Percentiles rank a stretch among this genome's conserved stretches.
phyloP scores from a whole-genome alignment of 257 asterid genomes.

The Euphrasia confusa region DNA sequence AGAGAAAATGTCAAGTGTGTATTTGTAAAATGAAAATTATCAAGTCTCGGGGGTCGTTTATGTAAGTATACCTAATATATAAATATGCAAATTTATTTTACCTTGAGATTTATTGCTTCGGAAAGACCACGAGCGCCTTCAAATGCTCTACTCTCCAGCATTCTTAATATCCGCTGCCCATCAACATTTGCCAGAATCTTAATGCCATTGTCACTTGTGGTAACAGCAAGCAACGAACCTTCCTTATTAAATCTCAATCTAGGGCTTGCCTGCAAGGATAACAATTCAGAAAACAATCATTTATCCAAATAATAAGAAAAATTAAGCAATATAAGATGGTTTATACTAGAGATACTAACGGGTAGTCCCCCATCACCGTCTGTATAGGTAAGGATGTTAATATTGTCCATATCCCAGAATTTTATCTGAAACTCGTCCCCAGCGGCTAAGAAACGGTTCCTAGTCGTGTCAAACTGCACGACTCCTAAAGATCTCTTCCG shows the following conservation, averaged over 20 bases:
- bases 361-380: conserved; percentile 96
- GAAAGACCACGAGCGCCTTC: conserved; percentile 71
- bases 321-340: conserved; percentile 16
- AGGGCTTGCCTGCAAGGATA: conserved; percentile 71
- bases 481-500: conserved; percentile 85
- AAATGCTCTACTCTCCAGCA: conserved; percentile 66
- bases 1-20: neutral
- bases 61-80: neutral
- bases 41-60: neutral
- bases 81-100: conserved; percentile 19
- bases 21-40: neutral
- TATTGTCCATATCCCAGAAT: conserved; percentile 98
- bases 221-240: conserved; percentile 86
- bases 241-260: conserved; percentile 81
- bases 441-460: conserved; percentile 85
- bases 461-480: conserved; percentile 90
- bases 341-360: conserved; percentile 43
- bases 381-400: conserved; percentile 52
- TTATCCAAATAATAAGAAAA: conserved; percentile 12
- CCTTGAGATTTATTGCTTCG: conserved; percentile 70
- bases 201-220: conserved; percentile 87
- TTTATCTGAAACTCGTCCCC: conserved; percentile 93
- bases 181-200: conserved; percentile 77
- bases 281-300: conserved; percentile 2
- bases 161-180: conserved; percentile 79